Evolutionary conservation across 2,329 filamentous ascomycete genomes (phyloP), one percentile per base, ranked within the genome.

Genomic region (Aspergillus chevalieri): DNA sequence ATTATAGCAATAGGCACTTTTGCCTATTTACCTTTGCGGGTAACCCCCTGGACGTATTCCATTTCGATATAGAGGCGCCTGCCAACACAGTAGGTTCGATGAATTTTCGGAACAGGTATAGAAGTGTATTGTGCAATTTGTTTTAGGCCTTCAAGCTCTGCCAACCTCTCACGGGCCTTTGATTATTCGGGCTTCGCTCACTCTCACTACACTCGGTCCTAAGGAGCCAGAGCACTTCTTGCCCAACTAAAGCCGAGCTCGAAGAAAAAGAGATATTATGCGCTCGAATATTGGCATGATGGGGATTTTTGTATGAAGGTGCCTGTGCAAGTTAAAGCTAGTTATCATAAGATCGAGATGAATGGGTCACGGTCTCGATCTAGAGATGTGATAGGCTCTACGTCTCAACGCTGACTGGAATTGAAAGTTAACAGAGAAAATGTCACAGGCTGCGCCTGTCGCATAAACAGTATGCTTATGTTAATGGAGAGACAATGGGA

Each of bases 151-250:
- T 44, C 30, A 46, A 45, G 47, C 44, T 52, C 50, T 15, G 34
- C 43, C 15, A 26, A 15, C 33, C n/a, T 48, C 26, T 30, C 50
- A 52, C 2, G 47, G 50, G 15, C 47, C 47, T 50, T 49, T 52
- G 47, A 50, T 50, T n/a, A 52, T 44, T 49, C 46, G 39, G 21
- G 15, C n/a, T 24, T 38, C 15, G 49, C 46, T 51, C 50, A 67
- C 43, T 45, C 43, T 45, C 43, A 45, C 43, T 34, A 45, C 43
- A 10, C n/a, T 30, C 22, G 26, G 43, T 30, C 26, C 26, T 34
- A 30, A 45, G 26, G 22, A 34, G 10, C 28, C 43, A 34, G 36
- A 45, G 22, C 12, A 28, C 22, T 30, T 45, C 26, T 21, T 45
- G 22, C 43, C 43, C 12, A 45, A 30, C 43, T 28, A 45, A 7